phyloP scores from a whole-genome alignment of 345 rosid genomes.

The Raphanus sativus region DNA sequence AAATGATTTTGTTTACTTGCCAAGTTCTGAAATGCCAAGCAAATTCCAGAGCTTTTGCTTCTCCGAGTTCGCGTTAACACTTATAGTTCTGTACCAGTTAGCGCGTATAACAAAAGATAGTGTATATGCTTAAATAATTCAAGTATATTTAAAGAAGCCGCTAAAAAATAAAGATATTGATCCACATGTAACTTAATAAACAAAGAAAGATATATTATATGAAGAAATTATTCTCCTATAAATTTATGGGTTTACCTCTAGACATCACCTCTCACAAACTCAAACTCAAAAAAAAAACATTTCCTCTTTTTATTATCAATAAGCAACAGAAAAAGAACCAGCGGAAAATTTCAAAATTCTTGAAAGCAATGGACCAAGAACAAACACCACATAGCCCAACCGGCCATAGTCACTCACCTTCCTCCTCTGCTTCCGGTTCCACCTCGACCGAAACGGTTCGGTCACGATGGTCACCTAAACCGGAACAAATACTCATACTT shows the following conservation, averaged over 20 bases:
- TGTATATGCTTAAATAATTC: not conserved
- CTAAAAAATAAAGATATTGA: not conserved
- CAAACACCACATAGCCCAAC: slow-evolving; percentile 50
- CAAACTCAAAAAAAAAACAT: slow-evolving; percentile 24
- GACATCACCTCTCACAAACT: slow-evolving; percentile 36
- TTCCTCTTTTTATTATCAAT: slow-evolving; percentile 36
- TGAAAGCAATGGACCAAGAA: slow-evolving; percentile 63
- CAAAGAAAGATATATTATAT: slow-evolving; percentile 28
- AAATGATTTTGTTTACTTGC: not conserved
- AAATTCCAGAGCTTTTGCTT: not conserved
- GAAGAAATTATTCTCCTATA: slow-evolving; percentile 36
- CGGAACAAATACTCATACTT: slow-evolving; percentile 95
- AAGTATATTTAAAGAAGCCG: not conserved
- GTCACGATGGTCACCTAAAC: slow-evolving; percentile 98
- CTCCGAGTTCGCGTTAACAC: not conserved
- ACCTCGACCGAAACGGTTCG: slow-evolving; percentile 74
- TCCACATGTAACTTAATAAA: not conserved
- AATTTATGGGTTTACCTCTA: slow-evolving; percentile 24
- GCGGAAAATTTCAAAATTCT: slow-evolving; percentile 6
- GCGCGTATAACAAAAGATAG: not conserved
- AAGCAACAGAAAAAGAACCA: slow-evolving; percentile 25
- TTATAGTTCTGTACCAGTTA: not conserved
- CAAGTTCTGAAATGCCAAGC: not conserved
- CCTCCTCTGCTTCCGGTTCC: slow-evolving; percentile 45
- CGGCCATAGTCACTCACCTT: slow-evolving; percentile 33